Percentiles rank a stretch among this genome's conserved stretches.
Conservation (phyloP, 116 monocot genomes). For the Trichopus zeylanicus region DNA sequence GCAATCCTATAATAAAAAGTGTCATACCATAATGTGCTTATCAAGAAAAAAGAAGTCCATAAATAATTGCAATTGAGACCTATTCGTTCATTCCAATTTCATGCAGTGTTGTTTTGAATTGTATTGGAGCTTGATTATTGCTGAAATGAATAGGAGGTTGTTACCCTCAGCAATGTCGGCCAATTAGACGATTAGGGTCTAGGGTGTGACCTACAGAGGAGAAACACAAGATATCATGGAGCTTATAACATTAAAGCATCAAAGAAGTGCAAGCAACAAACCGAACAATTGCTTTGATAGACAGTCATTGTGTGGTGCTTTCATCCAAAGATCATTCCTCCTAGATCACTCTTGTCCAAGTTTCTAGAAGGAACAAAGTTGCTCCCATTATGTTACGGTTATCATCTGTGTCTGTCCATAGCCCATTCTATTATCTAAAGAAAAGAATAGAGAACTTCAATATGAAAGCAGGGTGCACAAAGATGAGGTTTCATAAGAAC, state of each 20-base stretch:
- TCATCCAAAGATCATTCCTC: constrained; percentile 36
- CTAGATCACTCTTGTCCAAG: constrained; percentile 18
- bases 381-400: background rate
- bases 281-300: constrained; percentile 33
- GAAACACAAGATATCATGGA: background rate
- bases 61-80: background rate
- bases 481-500: no score
- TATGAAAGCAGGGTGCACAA: no score
- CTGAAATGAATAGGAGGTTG: no score
- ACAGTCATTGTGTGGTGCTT: constrained; percentile 21
- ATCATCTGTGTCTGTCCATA: constrained; percentile 6
- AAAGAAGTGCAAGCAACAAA: background rate
- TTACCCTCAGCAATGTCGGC: no score
- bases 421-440: constrained; percentile 4
- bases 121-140: no score
- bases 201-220: no score
- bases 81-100: background rate
- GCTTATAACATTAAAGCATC: background rate
- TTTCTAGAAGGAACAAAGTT: constrained; percentile 3
- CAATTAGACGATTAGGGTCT: no score
- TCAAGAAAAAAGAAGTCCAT: background rate
- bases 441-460: no score
- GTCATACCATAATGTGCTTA: background rate
- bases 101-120: background rate
- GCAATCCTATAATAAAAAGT: constrained; percentile 32